Conservation (phyloP, 2,329 filamentous ascomycete genomes). For the Talaromyces atroroseus region DNA sequence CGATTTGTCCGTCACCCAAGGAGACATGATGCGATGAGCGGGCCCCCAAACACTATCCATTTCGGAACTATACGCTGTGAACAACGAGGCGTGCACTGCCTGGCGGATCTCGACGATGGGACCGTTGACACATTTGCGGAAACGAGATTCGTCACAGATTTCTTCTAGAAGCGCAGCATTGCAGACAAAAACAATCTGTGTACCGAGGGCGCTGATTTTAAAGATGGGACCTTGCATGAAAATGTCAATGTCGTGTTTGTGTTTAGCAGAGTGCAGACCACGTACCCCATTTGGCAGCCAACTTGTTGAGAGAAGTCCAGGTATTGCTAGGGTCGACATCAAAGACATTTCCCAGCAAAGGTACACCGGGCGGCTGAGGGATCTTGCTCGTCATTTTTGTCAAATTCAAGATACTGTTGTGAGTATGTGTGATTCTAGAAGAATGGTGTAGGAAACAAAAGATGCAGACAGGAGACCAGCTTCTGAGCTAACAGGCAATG, state of each 20-base stretch:
- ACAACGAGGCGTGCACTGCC: constrained; percentile 61
- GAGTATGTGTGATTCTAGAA: neutral
- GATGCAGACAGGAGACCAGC: neutral
- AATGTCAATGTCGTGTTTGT: neutral
- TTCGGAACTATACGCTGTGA: constrained; percentile 47
- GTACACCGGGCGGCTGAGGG: constrained; percentile 47
- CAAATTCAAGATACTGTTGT: neutral
- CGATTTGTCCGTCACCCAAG: constrained; percentile 39
- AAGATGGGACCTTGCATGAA: constrained; percentile 51
- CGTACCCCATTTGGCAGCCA: constrained; percentile 46
- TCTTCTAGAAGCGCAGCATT: constrained; percentile 57
- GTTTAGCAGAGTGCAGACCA: neutral
- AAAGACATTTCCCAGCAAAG: constrained; percentile 49
- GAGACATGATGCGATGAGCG: constrained; percentile 49
- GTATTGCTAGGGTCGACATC: constrained; percentile 47
- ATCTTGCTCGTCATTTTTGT: constrained; percentile 43
- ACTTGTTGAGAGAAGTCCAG: constrained; percentile 45
- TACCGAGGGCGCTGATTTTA: constrained; percentile 47
- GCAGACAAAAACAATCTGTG: constrained; percentile 47
- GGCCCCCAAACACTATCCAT: constrained; percentile 57
- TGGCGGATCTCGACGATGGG: constrained; percentile 54
- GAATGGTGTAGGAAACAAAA: neutral
- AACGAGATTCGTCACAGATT: constrained; percentile 60
- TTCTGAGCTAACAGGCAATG: neutral
- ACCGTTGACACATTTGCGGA: constrained; percentile 49